Evolutionary conservation across 768 basidiomycete species (phyloP).

Genomic region (Rhizopogon rudus): DNA sequence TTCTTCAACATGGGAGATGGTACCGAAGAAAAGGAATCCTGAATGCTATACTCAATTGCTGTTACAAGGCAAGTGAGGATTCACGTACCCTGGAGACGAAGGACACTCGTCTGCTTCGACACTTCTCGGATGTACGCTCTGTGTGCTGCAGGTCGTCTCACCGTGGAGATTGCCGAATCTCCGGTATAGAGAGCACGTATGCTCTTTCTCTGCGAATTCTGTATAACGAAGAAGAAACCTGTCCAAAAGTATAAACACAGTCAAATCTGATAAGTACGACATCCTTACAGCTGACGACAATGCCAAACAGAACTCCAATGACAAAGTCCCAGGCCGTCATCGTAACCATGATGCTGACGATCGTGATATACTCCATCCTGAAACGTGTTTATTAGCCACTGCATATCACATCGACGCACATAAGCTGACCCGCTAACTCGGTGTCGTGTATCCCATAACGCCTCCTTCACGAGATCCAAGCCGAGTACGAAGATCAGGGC

Average conservation of each 20-base stretch:
- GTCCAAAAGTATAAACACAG: neutral
- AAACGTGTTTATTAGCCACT: constrained; percentile 5
- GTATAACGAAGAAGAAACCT: constrained; percentile 97
- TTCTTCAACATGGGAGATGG: constrained; percentile 86
- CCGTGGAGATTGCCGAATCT: constrained; percentile 82
- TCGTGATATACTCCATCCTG: constrained; percentile 78
- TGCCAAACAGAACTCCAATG: constrained; percentile 87
- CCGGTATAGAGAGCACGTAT: constrained; percentile 84
- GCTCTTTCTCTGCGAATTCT: constrained; percentile 81
- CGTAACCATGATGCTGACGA: constrained; percentile 78
- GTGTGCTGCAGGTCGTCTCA: constrained; percentile 84
- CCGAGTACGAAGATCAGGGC: constrained; percentile 93
- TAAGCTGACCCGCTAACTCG: constrained; percentile 68
- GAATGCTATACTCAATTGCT: neutral
- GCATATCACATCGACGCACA: neutral
- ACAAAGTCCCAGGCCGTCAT: constrained; percentile 98
- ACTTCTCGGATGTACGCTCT: constrained; percentile 89
- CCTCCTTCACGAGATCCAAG: constrained; percentile 91
- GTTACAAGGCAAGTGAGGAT: neutral
- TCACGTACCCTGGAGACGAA: constrained; percentile 72
- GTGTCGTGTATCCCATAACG: constrained; percentile 91
- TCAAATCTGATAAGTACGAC: neutral
- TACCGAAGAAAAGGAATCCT: constrained; percentile 92
- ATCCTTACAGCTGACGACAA: constrained; percentile 79
- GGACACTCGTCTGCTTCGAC: constrained; percentile 83